These are phyloP conservation scores for Arxiozyma telluris DNA, from an alignment of 1,139 yeast species.

Conservation along the genomic window DNA sequence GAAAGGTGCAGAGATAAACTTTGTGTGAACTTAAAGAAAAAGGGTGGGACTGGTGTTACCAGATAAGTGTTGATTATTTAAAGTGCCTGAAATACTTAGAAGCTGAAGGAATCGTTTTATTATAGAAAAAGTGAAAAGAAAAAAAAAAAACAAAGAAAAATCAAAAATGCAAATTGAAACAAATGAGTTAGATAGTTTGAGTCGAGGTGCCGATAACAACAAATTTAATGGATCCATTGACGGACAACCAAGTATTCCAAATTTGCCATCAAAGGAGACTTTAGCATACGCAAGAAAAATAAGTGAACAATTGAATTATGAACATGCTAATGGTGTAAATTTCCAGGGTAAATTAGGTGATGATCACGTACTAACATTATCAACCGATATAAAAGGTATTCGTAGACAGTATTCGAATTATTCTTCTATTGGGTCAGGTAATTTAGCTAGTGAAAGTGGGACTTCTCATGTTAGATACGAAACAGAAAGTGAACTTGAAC, in stretches of 20 bases:
- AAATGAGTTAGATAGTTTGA: neutral
- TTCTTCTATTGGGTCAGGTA: constrained; percentile 26
- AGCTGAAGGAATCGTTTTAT: too few relatives aligned
- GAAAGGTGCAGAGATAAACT: too few relatives aligned
- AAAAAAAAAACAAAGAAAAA: too few relatives aligned
- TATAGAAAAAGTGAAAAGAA: too few relatives aligned
- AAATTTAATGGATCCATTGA: neutral
- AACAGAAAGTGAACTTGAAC: neutral
- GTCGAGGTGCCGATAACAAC: neutral
- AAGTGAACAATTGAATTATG: neutral
- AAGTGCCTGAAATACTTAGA: too few relatives aligned
- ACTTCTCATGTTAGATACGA: constrained; percentile 12
- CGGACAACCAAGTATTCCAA: constrained; percentile 8
- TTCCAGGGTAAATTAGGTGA: neutral
- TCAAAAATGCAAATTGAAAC: neutral
- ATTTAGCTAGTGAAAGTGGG: constrained; percentile 28
- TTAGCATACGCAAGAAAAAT: constrained; percentile 2
- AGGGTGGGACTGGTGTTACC: too few relatives aligned
- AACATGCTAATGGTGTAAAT: neutral
- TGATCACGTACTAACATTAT: neutral
- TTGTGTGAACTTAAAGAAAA: too few relatives aligned
- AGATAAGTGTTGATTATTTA: too few relatives aligned
- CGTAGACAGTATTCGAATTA: neutral
- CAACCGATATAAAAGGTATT: neutral
- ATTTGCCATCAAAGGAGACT: constrained; percentile 11